These are phyloP conservation scores for Hypsizygus ulmarius DNA, from an alignment of 1,284 basidiomycete genomes.

Conservation along the genomic window DNA sequence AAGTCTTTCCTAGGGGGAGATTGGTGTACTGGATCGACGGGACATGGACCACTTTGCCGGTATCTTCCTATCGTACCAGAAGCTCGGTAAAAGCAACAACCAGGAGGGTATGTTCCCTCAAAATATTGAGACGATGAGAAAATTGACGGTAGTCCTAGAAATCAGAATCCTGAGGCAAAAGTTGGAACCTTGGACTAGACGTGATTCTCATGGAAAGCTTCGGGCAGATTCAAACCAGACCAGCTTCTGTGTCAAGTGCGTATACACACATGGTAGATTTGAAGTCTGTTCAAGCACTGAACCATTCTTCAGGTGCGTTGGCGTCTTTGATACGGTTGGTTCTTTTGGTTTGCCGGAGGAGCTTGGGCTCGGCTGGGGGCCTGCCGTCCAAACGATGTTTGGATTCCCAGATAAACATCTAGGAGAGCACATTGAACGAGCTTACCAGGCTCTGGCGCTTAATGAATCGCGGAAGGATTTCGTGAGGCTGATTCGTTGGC, in stretches of 20 bases:
- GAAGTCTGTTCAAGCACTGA: conserved; percentile 6
- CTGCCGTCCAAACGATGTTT: conserved; percentile 47
- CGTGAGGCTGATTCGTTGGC: conserved; percentile 35
- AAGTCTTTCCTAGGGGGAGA: conserved; percentile 46
- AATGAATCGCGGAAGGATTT: conserved; percentile 66
- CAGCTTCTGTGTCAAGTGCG: conserved; percentile 62
- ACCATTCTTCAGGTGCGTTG: conserved; percentile 49
- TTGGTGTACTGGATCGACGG: conserved; percentile 61
- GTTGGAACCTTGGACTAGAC: conserved; percentile 51
- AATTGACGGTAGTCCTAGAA: conserved; percentile 34
- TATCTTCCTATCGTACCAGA: conserved; percentile 61
- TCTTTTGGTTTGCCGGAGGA: conserved; percentile 66
- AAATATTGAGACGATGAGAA: background rate
- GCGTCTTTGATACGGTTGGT: conserved; percentile 74
- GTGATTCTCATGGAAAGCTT: conserved; percentile 47
- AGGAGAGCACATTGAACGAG: conserved; percentile 60
- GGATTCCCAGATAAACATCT: conserved; percentile 59
- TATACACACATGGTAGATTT: conserved; percentile 1
- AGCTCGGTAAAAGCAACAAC: conserved; percentile 52
- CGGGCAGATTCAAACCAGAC: conserved; percentile 45
- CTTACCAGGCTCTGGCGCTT: conserved; percentile 66
- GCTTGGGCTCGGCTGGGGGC: conserved; percentile 39
- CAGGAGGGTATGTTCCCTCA: conserved; percentile 37
- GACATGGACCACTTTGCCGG: conserved; percentile 68
- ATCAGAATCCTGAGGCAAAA: conserved; percentile 37